Conservation (phyloP, 2,329 filamentous ascomycete genomes). For the Graphilbum ipis-grandicollis region DNA sequence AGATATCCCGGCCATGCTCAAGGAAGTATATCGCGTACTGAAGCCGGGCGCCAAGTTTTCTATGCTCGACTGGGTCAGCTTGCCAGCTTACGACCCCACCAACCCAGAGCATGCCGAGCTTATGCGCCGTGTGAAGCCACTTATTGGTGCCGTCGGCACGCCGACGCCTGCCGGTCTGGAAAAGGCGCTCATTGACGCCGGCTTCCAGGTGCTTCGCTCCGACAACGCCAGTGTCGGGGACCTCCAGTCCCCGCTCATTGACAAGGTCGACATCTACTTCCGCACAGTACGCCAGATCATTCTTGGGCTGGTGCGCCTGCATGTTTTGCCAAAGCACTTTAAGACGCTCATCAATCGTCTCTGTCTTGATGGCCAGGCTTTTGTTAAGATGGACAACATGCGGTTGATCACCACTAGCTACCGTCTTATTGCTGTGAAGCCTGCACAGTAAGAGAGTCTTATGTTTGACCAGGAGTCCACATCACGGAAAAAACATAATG, state of each 20-base stretch:
- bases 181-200: slow-evolving; percentile 24
- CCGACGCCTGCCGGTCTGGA: slow-evolving; percentile 30
- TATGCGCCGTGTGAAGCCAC: slow-evolving; percentile 35
- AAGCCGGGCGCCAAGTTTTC: slow-evolving; percentile 32
- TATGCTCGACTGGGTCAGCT: slow-evolving; percentile 33
- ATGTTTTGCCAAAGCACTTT: slow-evolving; percentile 30
- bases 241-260: slow-evolving; percentile 32
- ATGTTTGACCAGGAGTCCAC: no score
- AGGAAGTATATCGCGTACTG: slow-evolving; percentile 29
- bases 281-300: slow-evolving; percentile 30
- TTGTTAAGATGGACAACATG: slow-evolving; percentile 37
- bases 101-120: slow-evolving; percentile 29
- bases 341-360: slow-evolving; percentile 33
- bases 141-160: slow-evolving; percentile 36
- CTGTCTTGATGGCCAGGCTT: slow-evolving; percentile 34
- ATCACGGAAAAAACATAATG: no score
- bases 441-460: slow-evolving; percentile 3
- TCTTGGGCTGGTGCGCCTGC: slow-evolving; percentile 27
- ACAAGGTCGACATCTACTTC: slow-evolving; percentile 36
- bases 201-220: slow-evolving; percentile 27
- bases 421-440: slow-evolving; percentile 32
- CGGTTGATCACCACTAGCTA: slow-evolving; percentile 33
- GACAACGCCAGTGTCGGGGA: slow-evolving; percentile 34
- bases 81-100: slow-evolving; percentile 27
- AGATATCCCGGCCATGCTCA: slow-evolving; percentile 26